These are phyloP conservation scores for Agastache rugosa DNA, from an alignment of 257 asterid species.

Conservation along the genomic window DNA sequence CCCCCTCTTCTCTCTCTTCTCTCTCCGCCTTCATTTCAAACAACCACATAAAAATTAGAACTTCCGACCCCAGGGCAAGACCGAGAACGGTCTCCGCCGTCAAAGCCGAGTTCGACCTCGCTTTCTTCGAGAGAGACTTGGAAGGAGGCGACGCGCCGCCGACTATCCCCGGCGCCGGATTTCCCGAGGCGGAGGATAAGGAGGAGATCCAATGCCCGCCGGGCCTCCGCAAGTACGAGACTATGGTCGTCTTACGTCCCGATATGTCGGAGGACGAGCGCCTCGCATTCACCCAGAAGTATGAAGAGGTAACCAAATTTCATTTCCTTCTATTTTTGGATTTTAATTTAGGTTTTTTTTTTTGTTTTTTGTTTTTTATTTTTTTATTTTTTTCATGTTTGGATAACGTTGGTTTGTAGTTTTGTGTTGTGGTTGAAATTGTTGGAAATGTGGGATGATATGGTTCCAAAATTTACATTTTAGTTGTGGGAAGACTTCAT, in stretches of 20 bases:
- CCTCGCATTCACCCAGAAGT: slow-evolving; percentile 81
- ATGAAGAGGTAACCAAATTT: slow-evolving; percentile 69
- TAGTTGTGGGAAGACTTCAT: not conserved
- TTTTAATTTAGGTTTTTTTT: no score
- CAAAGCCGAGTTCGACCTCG: slow-evolving; percentile 54
- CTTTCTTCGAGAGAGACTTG: slow-evolving; percentile 75
- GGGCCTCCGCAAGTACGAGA: slow-evolving; percentile 85
- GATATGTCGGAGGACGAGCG: slow-evolving; percentile 98
- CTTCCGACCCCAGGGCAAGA: slow-evolving; percentile 29
- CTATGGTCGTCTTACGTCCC: slow-evolving; percentile 88
- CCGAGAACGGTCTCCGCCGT: slow-evolving; percentile 27
- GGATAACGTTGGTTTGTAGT: not conserved
- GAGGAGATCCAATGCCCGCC: slow-evolving; percentile 97
- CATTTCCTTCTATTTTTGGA: not conserved
- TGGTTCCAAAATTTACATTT: not conserved
- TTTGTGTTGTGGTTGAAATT: not conserved
- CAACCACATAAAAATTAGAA: slow-evolving; percentile 18
- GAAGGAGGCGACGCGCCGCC: slow-evolving; percentile 59
- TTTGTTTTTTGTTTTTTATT: not conserved
- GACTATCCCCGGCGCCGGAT: slow-evolving; percentile 55
- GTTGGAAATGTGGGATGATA: not conserved
- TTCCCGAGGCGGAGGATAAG: slow-evolving; percentile 71
- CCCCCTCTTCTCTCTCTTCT: slow-evolving; percentile 14
- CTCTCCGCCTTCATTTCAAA: slow-evolving; percentile 29
- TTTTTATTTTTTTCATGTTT: not conserved